Evolutionary conservation across 305 asterid genomes (phyloP).

Genomic region (Rubia peregrina): DNA sequence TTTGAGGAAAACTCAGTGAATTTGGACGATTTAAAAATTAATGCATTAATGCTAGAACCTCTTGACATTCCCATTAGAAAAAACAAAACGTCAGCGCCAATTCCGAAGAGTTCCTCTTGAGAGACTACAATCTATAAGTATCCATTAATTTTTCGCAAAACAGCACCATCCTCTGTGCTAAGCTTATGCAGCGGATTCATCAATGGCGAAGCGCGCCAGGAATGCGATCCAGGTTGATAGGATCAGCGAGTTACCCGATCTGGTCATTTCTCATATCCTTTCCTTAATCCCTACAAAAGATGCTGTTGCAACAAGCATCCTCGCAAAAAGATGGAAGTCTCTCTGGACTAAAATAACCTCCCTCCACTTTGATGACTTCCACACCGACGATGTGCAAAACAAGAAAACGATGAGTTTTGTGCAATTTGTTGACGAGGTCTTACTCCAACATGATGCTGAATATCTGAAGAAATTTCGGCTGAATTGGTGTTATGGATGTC

Average conservation of each 20-base stretch:
- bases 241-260: conserved; percentile 2
- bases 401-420: neutral
- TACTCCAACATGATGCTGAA: neutral
- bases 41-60: neutral
- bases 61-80: neutral
- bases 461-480: neutral
- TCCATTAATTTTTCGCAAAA: too few species aligned
- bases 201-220: neutral
- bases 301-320: neutral
- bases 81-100: neutral
- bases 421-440: neutral
- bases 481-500: neutral
- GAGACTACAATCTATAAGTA: neutral
- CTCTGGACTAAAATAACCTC: neutral
- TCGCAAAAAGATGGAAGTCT: neutral
- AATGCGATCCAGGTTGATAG: neutral
- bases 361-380: neutral
- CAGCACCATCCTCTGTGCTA: neutral
- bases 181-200: too few species aligned
- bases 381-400: neutral
- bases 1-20: too few species aligned
- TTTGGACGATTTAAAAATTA: too few species aligned
- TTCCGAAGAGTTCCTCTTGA: neutral
- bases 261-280: neutral
- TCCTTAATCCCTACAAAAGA: neutral